A percentile compares a stretch with the other conserved stretches of the same genome.
These are phyloP conservation scores for Kazachstania bromeliacearum DNA, from an alignment of 805 yeast species.

Conservation along the genomic window DNA sequence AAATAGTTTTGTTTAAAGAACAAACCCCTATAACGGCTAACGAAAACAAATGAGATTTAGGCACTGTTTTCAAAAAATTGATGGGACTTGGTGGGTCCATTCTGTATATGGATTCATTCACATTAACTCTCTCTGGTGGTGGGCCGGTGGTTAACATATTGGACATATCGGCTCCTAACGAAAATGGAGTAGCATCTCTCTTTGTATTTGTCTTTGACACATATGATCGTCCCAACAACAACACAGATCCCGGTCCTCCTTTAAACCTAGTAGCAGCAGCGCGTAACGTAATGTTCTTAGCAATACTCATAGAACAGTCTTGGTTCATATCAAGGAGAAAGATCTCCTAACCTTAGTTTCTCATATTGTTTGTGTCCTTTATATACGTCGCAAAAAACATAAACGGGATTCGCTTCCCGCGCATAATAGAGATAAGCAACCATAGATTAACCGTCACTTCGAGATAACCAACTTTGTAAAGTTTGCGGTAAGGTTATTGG, in stretches of 20 bases:
- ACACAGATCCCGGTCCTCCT: no score
- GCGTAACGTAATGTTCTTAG: no score
- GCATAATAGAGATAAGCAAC: no score
- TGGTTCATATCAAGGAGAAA: no score
- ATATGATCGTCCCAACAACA: not conserved
- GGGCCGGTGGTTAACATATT: no score
- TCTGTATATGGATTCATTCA: slow-evolving; percentile 2
- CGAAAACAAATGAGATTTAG: slow-evolving; percentile 48
- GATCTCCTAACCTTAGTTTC: no score
- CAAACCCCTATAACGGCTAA: slow-evolving; percentile 61
- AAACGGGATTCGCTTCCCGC: slow-evolving; percentile 1
- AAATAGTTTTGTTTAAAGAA: slow-evolving; percentile 53
- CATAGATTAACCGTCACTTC: not conserved
- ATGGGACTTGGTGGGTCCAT: slow-evolving; percentile 15
- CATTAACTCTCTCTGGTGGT: no score
- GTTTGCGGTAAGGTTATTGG: not conserved
- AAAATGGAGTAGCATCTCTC: not conserved
- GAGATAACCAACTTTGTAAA: not conserved
- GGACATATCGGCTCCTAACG: not conserved
- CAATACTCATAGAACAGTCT: no score
- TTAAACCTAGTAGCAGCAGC: no score
- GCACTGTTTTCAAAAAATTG: slow-evolving; percentile 43
- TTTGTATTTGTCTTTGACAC: slow-evolving; percentile 4
- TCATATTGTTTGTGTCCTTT: no score
- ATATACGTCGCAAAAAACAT: no score